Evolutionary conservation across 106 monocot genomes (phyloP).

Genomic region (Acorus calamus): DNA sequence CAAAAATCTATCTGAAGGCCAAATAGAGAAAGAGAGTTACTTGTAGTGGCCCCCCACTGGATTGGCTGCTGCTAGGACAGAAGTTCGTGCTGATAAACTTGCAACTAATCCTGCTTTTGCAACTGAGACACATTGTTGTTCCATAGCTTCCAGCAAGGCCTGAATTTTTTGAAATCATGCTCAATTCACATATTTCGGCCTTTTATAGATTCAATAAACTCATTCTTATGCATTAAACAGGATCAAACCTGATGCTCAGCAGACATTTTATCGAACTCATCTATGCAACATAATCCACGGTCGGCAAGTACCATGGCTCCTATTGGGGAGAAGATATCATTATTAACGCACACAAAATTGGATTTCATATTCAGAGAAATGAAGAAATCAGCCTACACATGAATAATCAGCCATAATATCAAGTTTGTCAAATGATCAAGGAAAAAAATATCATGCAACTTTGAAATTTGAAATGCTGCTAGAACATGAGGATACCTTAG

Average conservation of each 20-base stretch:
- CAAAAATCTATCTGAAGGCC: background rate
- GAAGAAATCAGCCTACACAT: too few species aligned
- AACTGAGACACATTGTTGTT: constrained; percentile 96
- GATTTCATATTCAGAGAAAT: background rate
- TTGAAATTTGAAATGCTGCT: too few species aligned
- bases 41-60: constrained; percentile 98
- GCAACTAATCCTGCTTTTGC: constrained; percentile 99
- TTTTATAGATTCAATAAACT: background rate
- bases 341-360: background rate
- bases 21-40: constrained; percentile 16
- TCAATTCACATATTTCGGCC: background rate
- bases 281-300: constrained; percentile 92
- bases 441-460: too few species aligned
- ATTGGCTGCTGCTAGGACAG: constrained; percentile 93
- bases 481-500: too few species aligned
- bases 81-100: constrained; percentile 90
- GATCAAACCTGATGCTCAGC: constrained; percentile 81
- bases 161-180: constrained; percentile 10
- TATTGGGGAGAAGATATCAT: constrained; percentile 10
- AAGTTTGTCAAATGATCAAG: too few species aligned
- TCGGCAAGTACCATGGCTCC: constrained; percentile 99
- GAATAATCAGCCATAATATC: too few species aligned
- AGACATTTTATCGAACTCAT: constrained; percentile 99
- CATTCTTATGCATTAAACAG: background rate
- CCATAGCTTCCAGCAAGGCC: constrained; percentile 97